phyloP scores from a whole-genome alignment of 345 rosid genomes.

The Ceriops zippeliana region DNA sequence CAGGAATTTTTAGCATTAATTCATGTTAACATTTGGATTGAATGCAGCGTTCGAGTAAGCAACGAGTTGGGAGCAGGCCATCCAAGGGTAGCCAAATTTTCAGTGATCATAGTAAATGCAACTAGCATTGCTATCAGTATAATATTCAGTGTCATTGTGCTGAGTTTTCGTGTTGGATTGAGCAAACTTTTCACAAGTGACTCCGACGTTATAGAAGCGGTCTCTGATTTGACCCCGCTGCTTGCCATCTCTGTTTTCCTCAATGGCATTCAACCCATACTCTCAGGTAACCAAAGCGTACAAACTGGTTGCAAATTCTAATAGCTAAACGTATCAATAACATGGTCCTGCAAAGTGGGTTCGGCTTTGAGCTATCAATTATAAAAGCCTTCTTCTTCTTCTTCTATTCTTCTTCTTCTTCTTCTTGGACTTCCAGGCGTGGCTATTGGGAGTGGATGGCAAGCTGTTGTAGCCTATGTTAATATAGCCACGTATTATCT shows the following conservation, averaged over 20 bases:
- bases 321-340: too few species aligned
- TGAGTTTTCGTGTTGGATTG: slow-evolving; percentile 48
- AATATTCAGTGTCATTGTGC: slow-evolving; percentile 45
- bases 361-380: not conserved
- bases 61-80: slow-evolving; percentile 93
- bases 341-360: too few species aligned
- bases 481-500: slow-evolving; percentile 71
- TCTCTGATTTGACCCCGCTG: slow-evolving; percentile 61
- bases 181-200: slow-evolving; percentile 75
- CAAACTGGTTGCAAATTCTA: too few species aligned
- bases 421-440: slow-evolving; percentile 45
- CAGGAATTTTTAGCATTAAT: too few species aligned
- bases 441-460: slow-evolving; percentile 99
- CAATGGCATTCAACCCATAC: slow-evolving; percentile 91
- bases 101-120: slow-evolving; percentile 63
- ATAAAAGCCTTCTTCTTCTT: too few species aligned
- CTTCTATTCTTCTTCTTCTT: not conserved
- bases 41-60: slow-evolving; percentile 67
- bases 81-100: slow-evolving; percentile 63
- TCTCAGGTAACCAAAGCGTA: slow-evolving; percentile 50
- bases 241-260: slow-evolving; percentile 82
- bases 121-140: slow-evolving; percentile 61
- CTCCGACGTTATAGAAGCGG: slow-evolving; percentile 58
- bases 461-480: slow-evolving; percentile 86
- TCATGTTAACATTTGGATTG: not conserved